Evolutionary conservation across 352 stramenopile genomes (phyloP).

Genomic region (Phytophthora multivora): DNA sequence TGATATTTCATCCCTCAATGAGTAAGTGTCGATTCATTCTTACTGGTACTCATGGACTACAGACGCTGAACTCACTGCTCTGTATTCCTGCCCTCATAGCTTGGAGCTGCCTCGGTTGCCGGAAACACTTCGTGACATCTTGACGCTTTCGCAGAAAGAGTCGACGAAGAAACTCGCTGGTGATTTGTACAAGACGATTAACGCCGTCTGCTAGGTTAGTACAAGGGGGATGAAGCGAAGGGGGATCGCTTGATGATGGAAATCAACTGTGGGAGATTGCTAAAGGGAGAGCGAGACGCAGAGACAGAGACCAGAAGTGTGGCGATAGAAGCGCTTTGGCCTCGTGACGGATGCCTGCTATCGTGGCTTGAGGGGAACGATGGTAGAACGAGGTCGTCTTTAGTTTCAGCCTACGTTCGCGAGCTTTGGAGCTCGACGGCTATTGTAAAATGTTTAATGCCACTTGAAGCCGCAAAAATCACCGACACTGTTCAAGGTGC

Average conservation of each 20-base stretch:
- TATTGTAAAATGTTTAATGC: slow-evolving; percentile 44
- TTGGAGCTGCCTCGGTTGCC: slow-evolving; percentile 64
- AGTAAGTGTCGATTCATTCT: slow-evolving; percentile 33
- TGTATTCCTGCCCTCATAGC: slow-evolving; percentile 19
- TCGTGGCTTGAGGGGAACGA: slow-evolving; percentile 20
- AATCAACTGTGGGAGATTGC: slow-evolving; percentile 20
- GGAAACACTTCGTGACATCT: slow-evolving; percentile 62
- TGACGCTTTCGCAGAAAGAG: slow-evolving; percentile 60
- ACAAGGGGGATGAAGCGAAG: slow-evolving; percentile 5
- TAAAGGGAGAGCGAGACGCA: slow-evolving; percentile 15
- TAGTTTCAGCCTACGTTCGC: slow-evolving; percentile 29
- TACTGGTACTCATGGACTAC: background rate
- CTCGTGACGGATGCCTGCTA: slow-evolving; percentile 22
- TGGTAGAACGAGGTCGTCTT: slow-evolving; percentile 29
- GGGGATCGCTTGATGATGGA: slow-evolving; percentile 14
- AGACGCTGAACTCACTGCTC: slow-evolving; percentile 1
- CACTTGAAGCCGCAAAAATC: slow-evolving; percentile 26
- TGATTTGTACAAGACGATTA: slow-evolving; percentile 69
- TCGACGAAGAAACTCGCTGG: slow-evolving; percentile 76
- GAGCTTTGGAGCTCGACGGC: slow-evolving; percentile 23
- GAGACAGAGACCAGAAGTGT: slow-evolving; percentile 18
- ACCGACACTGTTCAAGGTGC: slow-evolving; percentile 4
- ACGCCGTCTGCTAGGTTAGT: slow-evolving; percentile 50
- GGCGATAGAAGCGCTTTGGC: slow-evolving; percentile 5
- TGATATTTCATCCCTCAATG: slow-evolving; percentile 49